Conservation (phyloP, 306 rosid species). For the Canavalia ensiformis region DNA sequence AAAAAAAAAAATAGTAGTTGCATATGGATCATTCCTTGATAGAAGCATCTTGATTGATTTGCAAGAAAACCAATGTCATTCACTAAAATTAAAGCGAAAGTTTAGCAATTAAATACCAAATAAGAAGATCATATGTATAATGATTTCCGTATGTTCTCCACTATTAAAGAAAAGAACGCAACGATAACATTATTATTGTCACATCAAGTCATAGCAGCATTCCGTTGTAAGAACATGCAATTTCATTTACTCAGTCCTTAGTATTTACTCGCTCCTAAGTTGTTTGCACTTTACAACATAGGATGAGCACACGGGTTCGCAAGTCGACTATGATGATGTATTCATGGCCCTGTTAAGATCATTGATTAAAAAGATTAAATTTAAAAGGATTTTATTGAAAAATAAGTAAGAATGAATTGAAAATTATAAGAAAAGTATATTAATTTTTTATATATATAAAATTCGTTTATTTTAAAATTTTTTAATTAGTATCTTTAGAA, state of each 20-base stretch:
- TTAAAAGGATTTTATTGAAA: too few relatives aligned
- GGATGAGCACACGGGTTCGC: neutral
- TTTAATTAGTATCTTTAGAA: too few relatives aligned
- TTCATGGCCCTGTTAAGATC: too few relatives aligned
- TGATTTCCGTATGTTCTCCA: constrained; percentile 58
- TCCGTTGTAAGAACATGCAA: neutral
- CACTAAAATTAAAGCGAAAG: constrained; percentile 23
- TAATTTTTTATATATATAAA: too few relatives aligned
- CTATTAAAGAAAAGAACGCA: constrained; percentile 37
- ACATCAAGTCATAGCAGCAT: constrained; percentile 42
- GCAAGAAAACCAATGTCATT: constrained; percentile 24
- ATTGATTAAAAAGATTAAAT: too few relatives aligned
- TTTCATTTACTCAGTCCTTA: constrained; percentile 12
- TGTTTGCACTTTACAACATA: neutral
- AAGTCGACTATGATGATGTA: constrained; percentile 31
- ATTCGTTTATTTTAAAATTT: too few relatives aligned
- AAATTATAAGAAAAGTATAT: too few relatives aligned
- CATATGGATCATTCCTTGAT: neutral
- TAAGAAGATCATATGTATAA: neutral
- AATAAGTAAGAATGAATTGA: too few relatives aligned
- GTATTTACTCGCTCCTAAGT: neutral
- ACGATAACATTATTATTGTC: constrained; percentile 52
- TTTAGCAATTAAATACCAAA: constrained; percentile 14
- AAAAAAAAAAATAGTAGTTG: neutral
- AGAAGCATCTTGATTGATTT: constrained; percentile 35